These are phyloP conservation scores for Podospora appendiculata DNA, from an alignment of 495 filamentous ascomycete genomes.

Conservation along the genomic window DNA sequence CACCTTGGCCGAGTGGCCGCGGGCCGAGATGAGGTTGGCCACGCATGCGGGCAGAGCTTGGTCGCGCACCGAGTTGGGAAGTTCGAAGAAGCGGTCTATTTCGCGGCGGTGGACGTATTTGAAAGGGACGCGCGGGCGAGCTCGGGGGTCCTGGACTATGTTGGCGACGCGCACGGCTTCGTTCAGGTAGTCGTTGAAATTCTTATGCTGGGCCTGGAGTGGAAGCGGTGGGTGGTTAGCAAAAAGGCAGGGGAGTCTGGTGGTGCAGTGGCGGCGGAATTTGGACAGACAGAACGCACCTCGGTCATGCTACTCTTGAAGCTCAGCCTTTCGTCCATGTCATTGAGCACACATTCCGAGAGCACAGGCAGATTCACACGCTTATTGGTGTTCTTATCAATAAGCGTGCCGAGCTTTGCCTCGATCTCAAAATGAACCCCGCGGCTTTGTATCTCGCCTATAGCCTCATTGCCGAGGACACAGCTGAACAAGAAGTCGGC, in stretches of 20 bases:
- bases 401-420: slow-evolving; percentile 76
- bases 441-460: slow-evolving; percentile 43
- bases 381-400: slow-evolving; percentile 61
- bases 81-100: slow-evolving; percentile 72
- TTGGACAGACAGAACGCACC: slow-evolving; percentile 42
- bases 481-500: slow-evolving; percentile 68
- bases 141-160: slow-evolving; percentile 19
- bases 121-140: slow-evolving; percentile 52
- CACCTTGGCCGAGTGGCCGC: slow-evolving; percentile 54
- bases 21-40: slow-evolving; percentile 41
- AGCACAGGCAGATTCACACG: slow-evolving; percentile 55
- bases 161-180: slow-evolving; percentile 28
- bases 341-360: slow-evolving; percentile 58
- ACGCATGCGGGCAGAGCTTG: slow-evolving; percentile 35
- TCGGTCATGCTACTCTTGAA: slow-evolving; percentile 85
- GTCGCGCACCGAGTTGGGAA: slow-evolving; percentile 47
- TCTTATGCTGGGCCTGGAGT: slow-evolving; percentile 62
- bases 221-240: slow-evolving; percentile 2
- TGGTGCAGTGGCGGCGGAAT: neutral
- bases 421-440: slow-evolving; percentile 82
- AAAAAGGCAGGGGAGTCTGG: neutral
- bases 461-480: slow-evolving; percentile 52
- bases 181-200: slow-evolving; percentile 76
- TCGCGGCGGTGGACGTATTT: slow-evolving; percentile 75
- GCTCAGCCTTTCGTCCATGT: slow-evolving; percentile 35